Evolutionary conservation across 768 basidiomycete species (phyloP).

Genomic region (Lactifluus rugatus): DNA sequence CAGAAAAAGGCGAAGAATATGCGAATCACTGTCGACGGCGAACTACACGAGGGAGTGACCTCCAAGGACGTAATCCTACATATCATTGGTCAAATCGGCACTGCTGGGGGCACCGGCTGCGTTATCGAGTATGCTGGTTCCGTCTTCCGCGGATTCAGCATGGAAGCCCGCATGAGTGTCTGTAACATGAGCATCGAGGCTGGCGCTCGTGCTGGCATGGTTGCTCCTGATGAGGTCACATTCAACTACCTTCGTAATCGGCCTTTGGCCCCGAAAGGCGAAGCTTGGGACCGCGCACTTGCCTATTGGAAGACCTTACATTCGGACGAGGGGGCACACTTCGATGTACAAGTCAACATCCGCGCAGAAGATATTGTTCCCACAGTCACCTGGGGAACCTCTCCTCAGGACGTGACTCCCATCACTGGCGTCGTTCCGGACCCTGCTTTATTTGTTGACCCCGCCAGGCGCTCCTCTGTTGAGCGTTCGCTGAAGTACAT

Average conservation of each 20-base stretch:
- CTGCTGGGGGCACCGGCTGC: constrained; percentile 54
- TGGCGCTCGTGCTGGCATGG: constrained; percentile 57
- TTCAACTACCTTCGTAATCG: constrained; percentile 52
- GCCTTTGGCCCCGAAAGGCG: constrained; percentile 48
- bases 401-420: constrained; percentile 51
- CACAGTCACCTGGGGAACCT: constrained; percentile 59
- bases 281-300: constrained; percentile 50
- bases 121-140: constrained; percentile 57
- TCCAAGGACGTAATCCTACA: constrained; percentile 59
- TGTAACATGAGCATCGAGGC: constrained; percentile 67
- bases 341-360: constrained; percentile 49
- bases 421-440: constrained; percentile 50
- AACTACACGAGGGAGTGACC: constrained; percentile 43
- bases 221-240: constrained; percentile 53
- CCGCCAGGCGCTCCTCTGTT: constrained; percentile 37
- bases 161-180: constrained; percentile 53
- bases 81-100: constrained; percentile 55
- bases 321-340: constrained; percentile 48
- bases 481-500: constrained; percentile 51
- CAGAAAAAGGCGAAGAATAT: constrained; percentile 60
- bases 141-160: constrained; percentile 44
- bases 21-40: constrained; percentile 52
- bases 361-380: constrained; percentile 52
- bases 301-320: constrained; percentile 49
- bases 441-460: constrained; percentile 37